phyloP scores from a whole-genome alignment of 1,284 basidiomycete genomes.

The Lignosus rhinocerotis region DNA sequence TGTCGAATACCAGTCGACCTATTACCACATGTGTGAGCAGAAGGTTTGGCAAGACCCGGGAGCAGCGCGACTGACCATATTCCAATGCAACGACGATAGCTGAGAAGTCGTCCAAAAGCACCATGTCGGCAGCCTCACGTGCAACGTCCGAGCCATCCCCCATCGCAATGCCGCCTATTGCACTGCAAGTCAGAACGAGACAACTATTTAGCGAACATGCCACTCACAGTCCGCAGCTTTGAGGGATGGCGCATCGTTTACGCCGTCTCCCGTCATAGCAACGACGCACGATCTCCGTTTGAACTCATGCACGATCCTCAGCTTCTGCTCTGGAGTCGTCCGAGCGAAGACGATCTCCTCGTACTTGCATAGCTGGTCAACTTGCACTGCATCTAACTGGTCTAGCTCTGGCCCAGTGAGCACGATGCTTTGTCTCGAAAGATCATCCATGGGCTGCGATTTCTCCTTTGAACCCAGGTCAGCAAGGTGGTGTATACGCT shows the following conservation, averaged over 20 bases:
- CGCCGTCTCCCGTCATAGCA: slow-evolving; percentile 63
- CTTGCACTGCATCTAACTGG: slow-evolving; percentile 44
- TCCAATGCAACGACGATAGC: slow-evolving; percentile 48
- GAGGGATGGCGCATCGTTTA: slow-evolving; percentile 66
- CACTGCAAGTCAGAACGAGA: background rate
- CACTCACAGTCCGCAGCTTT: slow-evolving; percentile 45
- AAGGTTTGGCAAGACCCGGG: slow-evolving; percentile 13
- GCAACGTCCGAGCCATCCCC: slow-evolving; percentile 49
- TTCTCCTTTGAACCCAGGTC: slow-evolving; percentile 36
- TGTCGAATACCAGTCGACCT: slow-evolving; percentile 67
- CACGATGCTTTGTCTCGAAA: slow-evolving; percentile 40
- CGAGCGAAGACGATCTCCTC: slow-evolving; percentile 72
- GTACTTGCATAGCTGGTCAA: slow-evolving; percentile 50
- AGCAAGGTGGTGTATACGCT: slow-evolving; percentile 39
- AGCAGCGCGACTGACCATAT: slow-evolving; percentile 36
- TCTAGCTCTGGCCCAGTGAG: slow-evolving; percentile 52
- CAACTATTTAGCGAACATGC: background rate
- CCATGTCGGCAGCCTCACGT: slow-evolving; percentile 47
- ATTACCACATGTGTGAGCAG: background rate
- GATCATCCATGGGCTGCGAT: slow-evolving; percentile 14
- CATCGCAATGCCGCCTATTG: slow-evolving; percentile 51
- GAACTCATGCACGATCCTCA: slow-evolving; percentile 66
- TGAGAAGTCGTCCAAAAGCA: slow-evolving; percentile 48
- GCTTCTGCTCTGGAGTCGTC: slow-evolving; percentile 71
- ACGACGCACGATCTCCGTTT: slow-evolving; percentile 50